Evolutionary conservation across 306 rosid genomes (phyloP).

Genomic region (Pyrus pyrifolia): DNA sequence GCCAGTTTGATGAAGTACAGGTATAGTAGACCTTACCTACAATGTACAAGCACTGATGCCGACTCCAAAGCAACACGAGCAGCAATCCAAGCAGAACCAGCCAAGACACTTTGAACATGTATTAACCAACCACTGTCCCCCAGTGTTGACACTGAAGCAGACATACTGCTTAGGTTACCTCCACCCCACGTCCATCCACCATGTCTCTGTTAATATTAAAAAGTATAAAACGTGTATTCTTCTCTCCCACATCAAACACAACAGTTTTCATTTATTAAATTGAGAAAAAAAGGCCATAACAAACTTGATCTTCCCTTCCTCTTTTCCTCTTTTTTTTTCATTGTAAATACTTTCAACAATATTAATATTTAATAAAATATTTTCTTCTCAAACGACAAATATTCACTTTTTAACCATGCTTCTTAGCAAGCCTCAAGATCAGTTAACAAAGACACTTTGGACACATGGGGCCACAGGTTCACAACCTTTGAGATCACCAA

Average conservation of each 20-base stretch:
- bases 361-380: too few species aligned
- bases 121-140: slow-evolving; percentile 96
- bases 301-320: slow-evolving; percentile 6
- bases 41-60: slow-evolving; percentile 94
- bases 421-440: not conserved
- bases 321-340: not conserved
- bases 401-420: not conserved
- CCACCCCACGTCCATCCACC: slow-evolving; percentile 99
- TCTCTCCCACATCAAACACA: not conserved
- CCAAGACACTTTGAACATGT: slow-evolving; percentile 82
- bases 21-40: slow-evolving; percentile 51
- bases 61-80: slow-evolving; percentile 86
- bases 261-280: not conserved
- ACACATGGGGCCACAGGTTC: not conserved
- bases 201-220: slow-evolving; percentile 55
- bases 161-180: slow-evolving; percentile 96
- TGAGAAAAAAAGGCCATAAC: slow-evolving; percentile 14
- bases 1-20: not conserved
- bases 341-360: not conserved
- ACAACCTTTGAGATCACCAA: not conserved
- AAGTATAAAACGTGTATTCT: not conserved
- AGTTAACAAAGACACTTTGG: not conserved
- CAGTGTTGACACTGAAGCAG: slow-evolving; percentile 91
- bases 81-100: slow-evolving; percentile 98
- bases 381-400: not conserved